These are phyloP conservation scores for Syzygium aqueum DNA, from an alignment of 345 rosid genomes.

Conservation along the genomic window DNA sequence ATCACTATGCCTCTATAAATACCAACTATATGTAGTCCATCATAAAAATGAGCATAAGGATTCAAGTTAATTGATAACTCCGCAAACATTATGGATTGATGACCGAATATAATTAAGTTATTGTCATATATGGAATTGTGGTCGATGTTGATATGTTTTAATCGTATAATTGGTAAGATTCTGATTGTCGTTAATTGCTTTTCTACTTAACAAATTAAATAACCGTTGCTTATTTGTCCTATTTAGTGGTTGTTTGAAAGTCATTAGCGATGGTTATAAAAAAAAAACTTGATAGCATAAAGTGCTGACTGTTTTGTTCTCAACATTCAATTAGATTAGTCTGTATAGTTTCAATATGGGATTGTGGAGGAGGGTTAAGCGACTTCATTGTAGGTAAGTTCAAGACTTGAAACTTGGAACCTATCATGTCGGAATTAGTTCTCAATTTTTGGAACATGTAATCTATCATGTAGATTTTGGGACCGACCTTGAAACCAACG, in stretches of 20 bases:
- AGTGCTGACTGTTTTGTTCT: background rate
- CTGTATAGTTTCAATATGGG: background rate
- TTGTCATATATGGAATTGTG: too few relatives aligned
- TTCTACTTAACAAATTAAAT: background rate
- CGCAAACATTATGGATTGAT: background rate
- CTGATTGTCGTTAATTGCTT: background rate
- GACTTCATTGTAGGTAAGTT: background rate
- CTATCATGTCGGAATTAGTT: background rate
- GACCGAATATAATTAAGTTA: too few relatives aligned
- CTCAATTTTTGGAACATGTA: background rate
- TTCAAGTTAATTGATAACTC: background rate
- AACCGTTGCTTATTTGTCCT: background rate
- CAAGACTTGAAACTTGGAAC: background rate
- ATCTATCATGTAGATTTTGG: background rate
- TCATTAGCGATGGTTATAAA: background rate
- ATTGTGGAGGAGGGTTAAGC: background rate
- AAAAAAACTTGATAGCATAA: background rate
- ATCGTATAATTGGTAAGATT: background rate
- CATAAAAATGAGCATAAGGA: too few relatives aligned
- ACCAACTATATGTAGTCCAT: too few relatives aligned
- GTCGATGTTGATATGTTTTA: background rate
- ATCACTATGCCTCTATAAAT: too few relatives aligned
- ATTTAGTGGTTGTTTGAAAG: background rate
- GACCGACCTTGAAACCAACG: background rate
- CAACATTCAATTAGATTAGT: background rate